A percentile compares a stretch with the other conserved stretches of the same genome.
Conservation (phyloP, 495 filamentous ascomycete species). For the Penicillium soppii region DNA sequence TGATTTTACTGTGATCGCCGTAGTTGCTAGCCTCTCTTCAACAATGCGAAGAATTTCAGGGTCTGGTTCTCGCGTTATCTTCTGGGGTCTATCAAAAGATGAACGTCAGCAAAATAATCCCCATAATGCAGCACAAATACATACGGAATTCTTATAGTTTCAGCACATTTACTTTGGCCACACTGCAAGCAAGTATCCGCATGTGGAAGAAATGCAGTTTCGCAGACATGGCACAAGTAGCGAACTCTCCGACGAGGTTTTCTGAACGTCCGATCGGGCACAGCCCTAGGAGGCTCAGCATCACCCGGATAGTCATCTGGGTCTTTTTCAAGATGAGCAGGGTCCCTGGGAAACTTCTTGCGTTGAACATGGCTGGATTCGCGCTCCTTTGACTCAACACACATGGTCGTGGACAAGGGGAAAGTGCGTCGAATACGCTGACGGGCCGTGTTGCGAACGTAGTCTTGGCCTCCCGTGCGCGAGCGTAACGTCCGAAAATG, state of each 20-base stretch:
- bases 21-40: slow-evolving; percentile 53
- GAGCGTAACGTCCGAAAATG: slow-evolving; percentile 56
- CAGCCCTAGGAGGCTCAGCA: slow-evolving; percentile 35
- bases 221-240: slow-evolving; percentile 66
- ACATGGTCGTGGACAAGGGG: too few species aligned
- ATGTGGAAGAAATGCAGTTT: slow-evolving; percentile 48
- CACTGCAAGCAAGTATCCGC: slow-evolving; percentile 60
- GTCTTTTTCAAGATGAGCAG: slow-evolving; percentile 70
- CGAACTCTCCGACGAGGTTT: slow-evolving; percentile 49
- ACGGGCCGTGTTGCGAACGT: slow-evolving; percentile 61
- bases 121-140: slow-evolving; percentile 19
- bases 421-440: slow-evolving; percentile 74
- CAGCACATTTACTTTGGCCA: slow-evolving; percentile 51
- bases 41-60: slow-evolving; percentile 63
- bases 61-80: slow-evolving; percentile 61
- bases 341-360: slow-evolving; percentile 76
- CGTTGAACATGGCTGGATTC: slow-evolving; percentile 75
- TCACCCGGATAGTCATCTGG: slow-evolving; percentile 79
- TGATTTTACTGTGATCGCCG: not conserved
- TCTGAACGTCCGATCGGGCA: slow-evolving; percentile 40
- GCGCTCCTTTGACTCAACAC: slow-evolving; percentile 67
- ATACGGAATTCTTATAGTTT: slow-evolving; percentile 52
- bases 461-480: slow-evolving; percentile 66
- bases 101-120: slow-evolving; percentile 24
- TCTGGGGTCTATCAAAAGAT: slow-evolving; percentile 47